Percentiles rank a stretch among this genome's conserved stretches.
phyloP scores from a whole-genome alignment of 495 filamentous ascomycete genomes.

The Aspergillus panamensis region DNA sequence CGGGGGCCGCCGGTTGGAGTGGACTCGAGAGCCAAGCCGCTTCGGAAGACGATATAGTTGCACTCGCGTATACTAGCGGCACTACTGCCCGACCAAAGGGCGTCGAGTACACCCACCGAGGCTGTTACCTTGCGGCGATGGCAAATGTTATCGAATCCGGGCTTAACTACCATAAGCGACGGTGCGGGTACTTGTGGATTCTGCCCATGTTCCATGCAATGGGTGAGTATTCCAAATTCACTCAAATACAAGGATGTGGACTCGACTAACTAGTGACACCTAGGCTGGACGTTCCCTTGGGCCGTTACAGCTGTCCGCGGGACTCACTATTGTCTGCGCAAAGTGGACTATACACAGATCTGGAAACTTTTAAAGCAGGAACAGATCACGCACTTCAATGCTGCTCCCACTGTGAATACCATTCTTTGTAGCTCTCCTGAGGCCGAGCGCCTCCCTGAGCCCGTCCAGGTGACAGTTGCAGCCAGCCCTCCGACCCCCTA shows the following conservation, averaged over 20 bases:
- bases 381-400: slow-evolving; percentile 88
- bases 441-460: slow-evolving; percentile 62
- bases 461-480: slow-evolving; percentile 87
- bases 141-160: slow-evolving; percentile 87
- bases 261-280: not conserved
- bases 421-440: slow-evolving; percentile 74
- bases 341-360: slow-evolving; percentile 90
- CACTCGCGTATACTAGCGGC: slow-evolving; percentile 88
- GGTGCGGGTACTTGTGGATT: slow-evolving; percentile 86
- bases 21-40: slow-evolving; percentile 63
- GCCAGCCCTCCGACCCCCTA: slow-evolving; percentile 84
- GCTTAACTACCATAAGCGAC: slow-evolving; percentile 62
- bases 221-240: slow-evolving; percentile 43
- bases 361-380: slow-evolving; percentile 84
- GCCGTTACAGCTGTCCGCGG: slow-evolving; percentile 86
- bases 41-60: slow-evolving; percentile 76
- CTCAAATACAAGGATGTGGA: not conserved
- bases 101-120: slow-evolving; percentile 86
- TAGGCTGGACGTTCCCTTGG: slow-evolving; percentile 80
- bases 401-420: slow-evolving; percentile 95
- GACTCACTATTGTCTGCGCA: slow-evolving; percentile 91
- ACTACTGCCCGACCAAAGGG: slow-evolving; percentile 93
- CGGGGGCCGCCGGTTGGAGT: slow-evolving; percentile 68
- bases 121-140: slow-evolving; percentile 78
- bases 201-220: slow-evolving; percentile 96